Conservation (phyloP, 2,329 filamentous ascomycete genomes). For the Parascedosporium putredinis region DNA sequence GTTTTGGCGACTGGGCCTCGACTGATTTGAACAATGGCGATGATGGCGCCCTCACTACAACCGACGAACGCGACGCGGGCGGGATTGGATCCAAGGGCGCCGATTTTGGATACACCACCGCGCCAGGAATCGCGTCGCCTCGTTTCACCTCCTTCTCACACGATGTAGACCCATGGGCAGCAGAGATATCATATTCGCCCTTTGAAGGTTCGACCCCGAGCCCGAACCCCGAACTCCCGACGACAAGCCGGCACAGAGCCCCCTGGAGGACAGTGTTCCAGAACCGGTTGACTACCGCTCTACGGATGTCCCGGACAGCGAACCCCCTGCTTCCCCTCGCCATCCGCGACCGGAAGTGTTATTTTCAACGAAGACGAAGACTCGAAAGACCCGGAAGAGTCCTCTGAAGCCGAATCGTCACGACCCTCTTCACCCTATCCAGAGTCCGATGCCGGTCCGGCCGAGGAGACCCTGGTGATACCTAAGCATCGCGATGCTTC, state of each 20-base stretch:
- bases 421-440: background rate
- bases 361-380: too few relatives aligned
- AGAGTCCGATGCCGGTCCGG: background rate
- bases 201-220: background rate
- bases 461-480: background rate
- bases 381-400: background rate
- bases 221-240: background rate
- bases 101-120: background rate
- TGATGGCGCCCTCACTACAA: background rate
- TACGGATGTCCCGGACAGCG: background rate
- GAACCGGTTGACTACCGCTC: too few relatives aligned
- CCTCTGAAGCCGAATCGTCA: background rate
- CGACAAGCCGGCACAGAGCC: background rate
- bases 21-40: background rate
- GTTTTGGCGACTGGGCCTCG: background rate
- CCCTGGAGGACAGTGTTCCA: background rate
- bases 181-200: background rate
- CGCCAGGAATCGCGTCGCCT: background rate
- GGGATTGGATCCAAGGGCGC: background rate
- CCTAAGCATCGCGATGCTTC: slow-evolving; percentile 1
- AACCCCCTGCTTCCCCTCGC: too few relatives aligned
- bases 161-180: background rate
- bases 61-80: background rate
- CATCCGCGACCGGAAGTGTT: too few relatives aligned
- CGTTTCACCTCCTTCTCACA: background rate